A percentile compares a stretch with the other conserved stretches of the same genome.
Conservation (phyloP, 2,329 filamentous ascomycete species). For the Colletotrichum sp. region DNA sequence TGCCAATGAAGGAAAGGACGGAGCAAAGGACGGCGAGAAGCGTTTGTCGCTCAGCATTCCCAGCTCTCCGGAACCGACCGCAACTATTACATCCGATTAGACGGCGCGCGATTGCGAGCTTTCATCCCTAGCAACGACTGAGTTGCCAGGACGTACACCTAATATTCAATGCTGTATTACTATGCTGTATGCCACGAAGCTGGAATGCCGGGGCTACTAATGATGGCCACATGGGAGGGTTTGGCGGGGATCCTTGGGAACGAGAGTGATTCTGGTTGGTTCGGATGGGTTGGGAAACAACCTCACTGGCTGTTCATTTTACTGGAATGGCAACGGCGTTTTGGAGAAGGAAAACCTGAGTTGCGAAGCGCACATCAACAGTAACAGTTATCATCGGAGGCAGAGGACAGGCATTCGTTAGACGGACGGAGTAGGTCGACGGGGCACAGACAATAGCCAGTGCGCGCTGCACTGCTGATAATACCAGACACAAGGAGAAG, state of each 20-base stretch:
- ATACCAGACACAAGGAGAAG: neutral
- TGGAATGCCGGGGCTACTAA: neutral
- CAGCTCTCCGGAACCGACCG: neutral
- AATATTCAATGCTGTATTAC: constrained; percentile 20
- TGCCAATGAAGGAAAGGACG: neutral
- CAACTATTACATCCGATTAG: neutral
- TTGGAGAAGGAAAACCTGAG: constrained; percentile 13
- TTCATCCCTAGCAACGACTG: neutral
- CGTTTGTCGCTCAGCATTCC: constrained; percentile 6
- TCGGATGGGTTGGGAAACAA: neutral
- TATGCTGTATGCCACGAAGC: neutral
- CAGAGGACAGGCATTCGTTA: neutral
- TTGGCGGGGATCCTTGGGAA: neutral
- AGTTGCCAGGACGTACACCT: neutral
- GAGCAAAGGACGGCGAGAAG: neutral
- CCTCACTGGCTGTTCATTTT: neutral
- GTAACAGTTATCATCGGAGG: neutral
- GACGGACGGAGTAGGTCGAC: neutral
- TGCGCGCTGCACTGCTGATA: neutral
- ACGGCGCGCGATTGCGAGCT: neutral
- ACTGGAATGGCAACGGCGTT: constrained; percentile 6
- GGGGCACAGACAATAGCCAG: neutral
- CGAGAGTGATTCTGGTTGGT: neutral
- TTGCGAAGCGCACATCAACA: neutral
- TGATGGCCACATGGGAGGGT: neutral